These are phyloP conservation scores for Vitellaria paradoxa DNA, from an alignment of 179 eudicot species.

Conservation along the genomic window DNA sequence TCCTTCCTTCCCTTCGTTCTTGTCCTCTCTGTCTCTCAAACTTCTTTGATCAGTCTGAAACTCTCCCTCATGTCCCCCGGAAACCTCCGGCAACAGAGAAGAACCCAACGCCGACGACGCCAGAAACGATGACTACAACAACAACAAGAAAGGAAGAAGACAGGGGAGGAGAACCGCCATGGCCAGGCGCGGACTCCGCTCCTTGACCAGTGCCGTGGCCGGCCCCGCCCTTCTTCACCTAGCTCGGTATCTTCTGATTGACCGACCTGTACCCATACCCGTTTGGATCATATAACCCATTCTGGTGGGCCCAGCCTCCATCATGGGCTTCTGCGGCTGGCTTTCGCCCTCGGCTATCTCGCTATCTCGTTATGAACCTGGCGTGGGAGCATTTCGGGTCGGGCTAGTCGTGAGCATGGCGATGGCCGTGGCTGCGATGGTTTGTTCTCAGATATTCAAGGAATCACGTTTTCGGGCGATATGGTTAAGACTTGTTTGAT, in stretches of 20 bases:
- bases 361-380: constrained; percentile 41
- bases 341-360: constrained; percentile 48
- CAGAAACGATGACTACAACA: constrained; percentile 5
- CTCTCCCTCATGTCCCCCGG: background rate
- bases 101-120: constrained; percentile 4
- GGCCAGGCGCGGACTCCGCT: constrained; percentile 66
- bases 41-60: background rate
- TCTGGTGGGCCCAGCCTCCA: constrained; percentile 37
- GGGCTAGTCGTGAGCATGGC: constrained; percentile 54
- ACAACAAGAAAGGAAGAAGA: constrained; percentile 13
- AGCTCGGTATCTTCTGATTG: constrained; percentile 38
- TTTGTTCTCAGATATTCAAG: constrained; percentile 47
- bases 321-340: constrained; percentile 82
- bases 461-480: constrained; percentile 58
- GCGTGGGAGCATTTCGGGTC: constrained; percentile 55
- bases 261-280: constrained; percentile 19
- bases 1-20: background rate
- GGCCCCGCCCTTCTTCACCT: constrained; percentile 47
- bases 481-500: constrained; percentile 60
- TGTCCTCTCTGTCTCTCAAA: background rate
- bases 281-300: constrained; percentile 50
- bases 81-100: constrained; percentile 20
- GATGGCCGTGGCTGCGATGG: constrained; percentile 38
- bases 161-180: constrained; percentile 29
- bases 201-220: constrained; percentile 56